These are phyloP conservation scores for Didymella lethalis DNA, from an alignment of 2,329 filamentous ascomycete genomes.

Conservation along the genomic window DNA sequence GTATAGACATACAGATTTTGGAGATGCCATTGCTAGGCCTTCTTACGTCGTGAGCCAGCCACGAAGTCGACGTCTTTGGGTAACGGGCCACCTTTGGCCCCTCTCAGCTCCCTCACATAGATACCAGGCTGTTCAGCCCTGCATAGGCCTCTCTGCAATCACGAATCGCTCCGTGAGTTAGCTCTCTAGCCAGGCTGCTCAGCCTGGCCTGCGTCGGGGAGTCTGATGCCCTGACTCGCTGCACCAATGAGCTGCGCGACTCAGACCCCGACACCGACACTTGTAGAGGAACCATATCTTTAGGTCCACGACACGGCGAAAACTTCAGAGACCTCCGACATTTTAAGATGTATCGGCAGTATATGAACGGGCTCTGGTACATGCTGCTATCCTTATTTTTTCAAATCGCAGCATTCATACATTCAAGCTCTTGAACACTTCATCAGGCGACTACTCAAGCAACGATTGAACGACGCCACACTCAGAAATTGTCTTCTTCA, in stretches of 20 bases:
- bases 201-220: neutral
- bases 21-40: neutral
- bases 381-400: neutral
- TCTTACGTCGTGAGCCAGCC: neutral
- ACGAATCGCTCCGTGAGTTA: neutral
- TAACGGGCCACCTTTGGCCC: neutral
- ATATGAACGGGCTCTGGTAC: neutral
- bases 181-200: neutral
- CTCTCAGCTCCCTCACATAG: neutral
- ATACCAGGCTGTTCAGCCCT: neutral
- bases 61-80: neutral
- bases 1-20: neutral
- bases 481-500: neutral
- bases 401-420: neutral
- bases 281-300: neutral
- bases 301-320: neutral
- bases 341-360: neutral
- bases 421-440: neutral
- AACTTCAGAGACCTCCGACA: constrained; percentile 1
- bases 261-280: neutral
- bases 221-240: neutral
- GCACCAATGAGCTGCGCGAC: neutral
- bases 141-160: neutral
- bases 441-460: neutral
- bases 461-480: neutral